phyloP scores from a whole-genome alignment of 495 filamentous ascomycete genomes.

The Aspergillus asperescens region DNA sequence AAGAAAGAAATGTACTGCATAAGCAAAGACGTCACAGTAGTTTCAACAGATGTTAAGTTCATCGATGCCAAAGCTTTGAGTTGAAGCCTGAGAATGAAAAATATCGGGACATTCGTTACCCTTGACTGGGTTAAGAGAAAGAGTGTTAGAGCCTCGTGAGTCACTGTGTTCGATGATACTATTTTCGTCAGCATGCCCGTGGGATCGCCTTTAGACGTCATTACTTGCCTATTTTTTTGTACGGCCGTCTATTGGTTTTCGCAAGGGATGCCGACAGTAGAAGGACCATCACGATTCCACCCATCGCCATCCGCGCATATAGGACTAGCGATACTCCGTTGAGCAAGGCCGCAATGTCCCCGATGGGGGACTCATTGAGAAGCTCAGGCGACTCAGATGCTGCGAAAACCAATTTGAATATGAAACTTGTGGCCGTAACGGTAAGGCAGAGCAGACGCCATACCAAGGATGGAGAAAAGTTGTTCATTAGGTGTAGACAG shows the following conservation, averaged over 20 bases:
- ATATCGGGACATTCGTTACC: slow-evolving; percentile 75
- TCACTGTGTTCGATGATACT: slow-evolving; percentile 15
- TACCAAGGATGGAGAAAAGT: slow-evolving; percentile 27
- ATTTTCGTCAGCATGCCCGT: slow-evolving; percentile 7
- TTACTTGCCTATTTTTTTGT: slow-evolving; percentile 15
- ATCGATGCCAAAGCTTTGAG: slow-evolving; percentile 46
- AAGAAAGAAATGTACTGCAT: slow-evolving; percentile 80
- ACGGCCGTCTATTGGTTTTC: not conserved
- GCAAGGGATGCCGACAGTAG: slow-evolving; percentile 23
- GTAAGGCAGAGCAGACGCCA: slow-evolving; percentile 18
- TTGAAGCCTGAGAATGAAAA: slow-evolving; percentile 64
- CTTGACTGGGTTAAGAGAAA: slow-evolving; percentile 85
- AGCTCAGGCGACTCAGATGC: slow-evolving; percentile 82
- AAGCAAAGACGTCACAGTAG: slow-evolving; percentile 59
- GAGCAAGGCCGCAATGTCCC: slow-evolving; percentile 42
- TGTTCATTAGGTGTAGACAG: slow-evolving; percentile 29
- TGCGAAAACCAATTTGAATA: slow-evolving; percentile 80
- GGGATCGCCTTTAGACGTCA: not conserved
- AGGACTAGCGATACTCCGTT: slow-evolving; percentile 44
- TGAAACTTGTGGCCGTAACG: slow-evolving; percentile 52
- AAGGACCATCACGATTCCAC: slow-evolving; percentile 44
- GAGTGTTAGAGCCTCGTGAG: slow-evolving; percentile 67
- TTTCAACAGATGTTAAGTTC: slow-evolving; percentile 46
- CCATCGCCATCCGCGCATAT: slow-evolving; percentile 40
- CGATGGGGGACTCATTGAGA: slow-evolving; percentile 49